Evolutionary conservation across 1,284 basidiomycete genomes (phyloP), one percentile per base, ranked within the genome.

Genomic region (Athelia psychrophila): DNA sequence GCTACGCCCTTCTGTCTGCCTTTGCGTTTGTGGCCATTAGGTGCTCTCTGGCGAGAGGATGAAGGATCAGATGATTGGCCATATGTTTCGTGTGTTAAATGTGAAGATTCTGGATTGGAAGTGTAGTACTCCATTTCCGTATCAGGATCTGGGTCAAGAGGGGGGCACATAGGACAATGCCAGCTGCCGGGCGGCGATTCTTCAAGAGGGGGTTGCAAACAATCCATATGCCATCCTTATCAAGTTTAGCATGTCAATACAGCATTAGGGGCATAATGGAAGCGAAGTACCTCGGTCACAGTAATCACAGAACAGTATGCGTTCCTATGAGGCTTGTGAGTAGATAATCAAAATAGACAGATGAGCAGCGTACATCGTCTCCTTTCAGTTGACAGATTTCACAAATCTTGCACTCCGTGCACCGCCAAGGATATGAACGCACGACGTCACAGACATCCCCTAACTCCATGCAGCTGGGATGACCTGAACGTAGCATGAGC

Each of bases 341-440:
- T 47, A 54, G 23, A 61, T 56, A 33, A 60, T 58, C 49, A 48
- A 53, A 49, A 23, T 53, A 52, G 30, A 48, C 44, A 44, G 53
- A 27, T 48, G 27, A 20, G 45, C 52, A 55, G 78, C 91, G 77
- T 74, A 95, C 95, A 69, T 96, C 95, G 66, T 94, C 88, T 30
- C 89, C 93, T 65, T 95, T 94, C 64, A 85, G 74, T 45, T 79
- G 69, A 66, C 96, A 99, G 52, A 91, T 75, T 69, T 97, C 93
- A 68, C 96, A 99, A 50, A 78, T 86, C 75, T 97, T 98, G 77
- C 96, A 98, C 59, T 96, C 92, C 50, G 85, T 81, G 66, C 96
- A 99, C 57, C 81, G 81, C 96, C 96, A 99, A 25, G 80, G 74
- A 66, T 95, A 96, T 50, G 79, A 76, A 52, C 76, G 73, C 47